Evolutionary conservation across 768 basidiomycete genomes (phyloP), one percentile per base, ranked within the genome.

Genomic region (Boletus subparvulus): DNA sequence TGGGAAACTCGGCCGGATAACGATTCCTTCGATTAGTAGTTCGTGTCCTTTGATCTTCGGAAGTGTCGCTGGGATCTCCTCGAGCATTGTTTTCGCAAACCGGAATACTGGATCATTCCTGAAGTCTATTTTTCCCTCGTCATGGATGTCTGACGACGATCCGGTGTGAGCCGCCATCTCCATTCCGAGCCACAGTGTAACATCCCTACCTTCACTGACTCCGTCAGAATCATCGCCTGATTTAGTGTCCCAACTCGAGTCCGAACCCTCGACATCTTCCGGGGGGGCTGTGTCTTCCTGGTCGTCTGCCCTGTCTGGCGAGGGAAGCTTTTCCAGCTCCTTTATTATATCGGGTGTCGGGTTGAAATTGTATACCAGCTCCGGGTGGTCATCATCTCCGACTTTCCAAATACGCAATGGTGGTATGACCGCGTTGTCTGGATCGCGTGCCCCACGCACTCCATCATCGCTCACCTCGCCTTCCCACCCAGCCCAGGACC

Each of bases 401-500:
- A 44, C 36, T 48, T 52, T 65, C 56, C 54, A 65, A 40, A 55
- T 33, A 9, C 60, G 39, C 39, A 65, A 16, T 1, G 61, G 59
- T 0, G 59, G 59, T 41, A 48, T 28, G 21, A 55, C 3, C 24
- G 12, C 33, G 0, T 45, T 11, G 5, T 28, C 0, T 10, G 30
- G 7, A 19, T 44, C 19, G 5, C 32, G 19, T 4, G 39, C 21
- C 24, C 36, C 60, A n/a, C 4, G 0, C 6, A 46, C 37, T 6
- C n/a, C n/a, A 6, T 14, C 21, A 11, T 26, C 40, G 26, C 2
- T 37, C 10, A 56, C 54, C 10, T 0, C 32, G 4, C 55, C 57
- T 2, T 59, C 52, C 57, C 60, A 65, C 4, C 55, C 57, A 14
- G 43, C 52, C 61, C 60, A 61, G n/a, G 63, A 61, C 59, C 59